Conservation (phyloP, 2,329 filamentous ascomycete species). For the Aspergillus sclerotialis region DNA sequence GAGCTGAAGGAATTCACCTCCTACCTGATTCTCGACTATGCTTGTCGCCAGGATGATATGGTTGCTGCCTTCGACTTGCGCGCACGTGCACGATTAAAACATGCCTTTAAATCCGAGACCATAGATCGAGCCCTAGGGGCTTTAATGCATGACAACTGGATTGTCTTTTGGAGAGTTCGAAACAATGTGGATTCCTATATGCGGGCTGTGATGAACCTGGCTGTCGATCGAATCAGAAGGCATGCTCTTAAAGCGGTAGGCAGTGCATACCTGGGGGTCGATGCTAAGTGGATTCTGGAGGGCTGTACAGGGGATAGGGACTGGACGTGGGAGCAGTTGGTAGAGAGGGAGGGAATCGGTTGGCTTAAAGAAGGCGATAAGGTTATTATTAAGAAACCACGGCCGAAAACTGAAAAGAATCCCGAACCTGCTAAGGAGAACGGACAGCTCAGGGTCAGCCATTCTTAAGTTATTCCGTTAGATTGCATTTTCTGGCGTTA, state of each 20-base stretch:
- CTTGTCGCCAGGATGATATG: slow-evolving; percentile 73
- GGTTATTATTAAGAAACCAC: slow-evolving; percentile 65
- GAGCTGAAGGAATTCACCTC: slow-evolving; percentile 73
- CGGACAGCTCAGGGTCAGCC: not conserved
- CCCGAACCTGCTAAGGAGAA: slow-evolving; percentile 12
- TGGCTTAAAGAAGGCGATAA: slow-evolving; percentile 71
- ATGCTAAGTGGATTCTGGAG: slow-evolving; percentile 63
- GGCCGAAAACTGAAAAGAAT: slow-evolving; percentile 16
- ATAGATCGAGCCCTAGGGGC: slow-evolving; percentile 63
- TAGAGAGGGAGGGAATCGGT: slow-evolving; percentile 63
- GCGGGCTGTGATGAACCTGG: slow-evolving; percentile 72
- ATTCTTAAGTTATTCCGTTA: slow-evolving; percentile 8
- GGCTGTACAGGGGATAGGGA: slow-evolving; percentile 36
- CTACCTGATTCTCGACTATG: slow-evolving; percentile 80
- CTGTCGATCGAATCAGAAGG: slow-evolving; percentile 64
- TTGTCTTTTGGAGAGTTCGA: slow-evolving; percentile 66
- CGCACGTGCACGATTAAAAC: slow-evolving; percentile 39
- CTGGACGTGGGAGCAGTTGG: slow-evolving; percentile 65
- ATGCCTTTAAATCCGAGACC: slow-evolving; percentile 58
- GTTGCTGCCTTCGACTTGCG: slow-evolving; percentile 65
- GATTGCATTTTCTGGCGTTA: slow-evolving; percentile 4
- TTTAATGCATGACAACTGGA: slow-evolving; percentile 75
- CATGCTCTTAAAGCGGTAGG: slow-evolving; percentile 84
- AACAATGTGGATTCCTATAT: slow-evolving; percentile 72
- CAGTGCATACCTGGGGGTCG: slow-evolving; percentile 68